Conservation (phyloP, 2,329 filamentous ascomycete genomes). For the Sphaerulina musiva region DNA sequence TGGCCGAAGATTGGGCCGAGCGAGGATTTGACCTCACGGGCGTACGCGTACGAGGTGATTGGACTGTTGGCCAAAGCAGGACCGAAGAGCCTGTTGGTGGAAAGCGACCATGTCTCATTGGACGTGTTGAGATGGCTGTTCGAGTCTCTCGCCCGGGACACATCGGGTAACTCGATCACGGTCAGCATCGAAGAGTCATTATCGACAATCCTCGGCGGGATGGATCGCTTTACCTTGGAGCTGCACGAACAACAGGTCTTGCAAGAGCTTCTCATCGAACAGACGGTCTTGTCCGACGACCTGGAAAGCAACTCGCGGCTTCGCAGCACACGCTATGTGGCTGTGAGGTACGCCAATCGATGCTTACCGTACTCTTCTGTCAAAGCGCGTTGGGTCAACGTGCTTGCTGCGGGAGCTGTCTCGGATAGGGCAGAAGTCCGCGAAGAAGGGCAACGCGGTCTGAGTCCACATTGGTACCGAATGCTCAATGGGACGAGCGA, state of each 20-base stretch:
- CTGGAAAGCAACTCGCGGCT: constrained; percentile 27
- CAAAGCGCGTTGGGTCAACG: constrained; percentile 77
- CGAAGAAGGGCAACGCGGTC: constrained; percentile 82
- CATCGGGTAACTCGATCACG: constrained; percentile 63
- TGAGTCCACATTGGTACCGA: constrained; percentile 70
- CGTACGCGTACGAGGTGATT: constrained; percentile 83
- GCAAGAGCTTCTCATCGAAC: constrained; percentile 57
- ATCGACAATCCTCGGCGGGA: constrained; percentile 64
- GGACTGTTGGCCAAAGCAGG: constrained; percentile 68
- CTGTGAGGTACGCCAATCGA: constrained; percentile 82
- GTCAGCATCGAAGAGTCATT: constrained; percentile 86
- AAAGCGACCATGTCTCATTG: constrained; percentile 39
- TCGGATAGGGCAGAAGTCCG: constrained; percentile 73
- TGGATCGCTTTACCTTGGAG: constrained; percentile 42
- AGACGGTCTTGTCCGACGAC: constrained; percentile 39
- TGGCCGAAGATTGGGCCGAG: constrained; percentile 63
- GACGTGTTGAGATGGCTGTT: constrained; percentile 72
- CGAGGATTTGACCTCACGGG: constrained; percentile 60
- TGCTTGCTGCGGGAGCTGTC: constrained; percentile 66
- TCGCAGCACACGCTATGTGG: constrained; percentile 73
- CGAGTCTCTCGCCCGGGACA: constrained; percentile 71
- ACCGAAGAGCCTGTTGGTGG: constrained; percentile 50
- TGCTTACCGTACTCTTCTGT: constrained; percentile 75
- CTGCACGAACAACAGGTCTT: constrained; percentile 40
- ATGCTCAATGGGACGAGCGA: constrained; percentile 49